Evolutionary conservation across 306 rosid species (phyloP).

Genomic region (Cucurbita maxima): DNA sequence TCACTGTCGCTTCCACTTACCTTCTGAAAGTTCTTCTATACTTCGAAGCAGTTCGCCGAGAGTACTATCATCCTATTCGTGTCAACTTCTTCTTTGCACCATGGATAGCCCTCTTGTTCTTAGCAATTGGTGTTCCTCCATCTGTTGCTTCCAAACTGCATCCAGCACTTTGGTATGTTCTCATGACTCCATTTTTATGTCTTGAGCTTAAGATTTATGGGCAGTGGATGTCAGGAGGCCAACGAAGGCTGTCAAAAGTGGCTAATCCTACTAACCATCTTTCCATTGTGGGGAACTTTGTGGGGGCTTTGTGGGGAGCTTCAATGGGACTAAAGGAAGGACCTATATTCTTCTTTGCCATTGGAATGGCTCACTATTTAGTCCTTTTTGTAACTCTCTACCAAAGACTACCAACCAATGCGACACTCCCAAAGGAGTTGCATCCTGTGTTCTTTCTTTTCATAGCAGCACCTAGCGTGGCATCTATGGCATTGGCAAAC

Average conservation of each 20-base stretch:
- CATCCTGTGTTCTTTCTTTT: constrained; percentile 88
- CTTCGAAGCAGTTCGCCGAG: constrained; percentile 89
- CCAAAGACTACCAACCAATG: constrained; percentile 81
- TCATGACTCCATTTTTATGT: constrained; percentile 57
- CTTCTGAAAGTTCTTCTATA: constrained; percentile 43
- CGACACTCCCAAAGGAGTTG: constrained; percentile 77
- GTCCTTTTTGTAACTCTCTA: constrained; percentile 83
- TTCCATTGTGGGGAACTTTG: constrained; percentile 75
- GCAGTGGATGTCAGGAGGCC: constrained; percentile 98
- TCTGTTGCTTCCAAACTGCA: constrained; percentile 32
- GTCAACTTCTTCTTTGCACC: constrained; percentile 87
- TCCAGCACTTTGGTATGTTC: constrained; percentile 55
- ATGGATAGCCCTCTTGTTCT: constrained; percentile 69
- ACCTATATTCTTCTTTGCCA: constrained; percentile 74
- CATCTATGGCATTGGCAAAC: constrained; percentile 86
- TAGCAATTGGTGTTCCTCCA: constrained; percentile 63
- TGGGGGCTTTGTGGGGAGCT: constrained; percentile 77
- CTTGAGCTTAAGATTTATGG: constrained; percentile 90
- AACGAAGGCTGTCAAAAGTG: constrained; percentile 69
- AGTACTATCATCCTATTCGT: constrained; percentile 78
- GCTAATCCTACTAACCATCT: constrained; percentile 83
- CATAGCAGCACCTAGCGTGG: constrained; percentile 93
- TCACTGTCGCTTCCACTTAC: constrained; percentile 25
- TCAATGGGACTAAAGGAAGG: constrained; percentile 84
- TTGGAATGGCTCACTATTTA: constrained; percentile 68